Evolutionary conservation across 2,329 filamentous ascomycete species (phyloP).

Genomic region (Dactylellina haptotyla): DNA sequence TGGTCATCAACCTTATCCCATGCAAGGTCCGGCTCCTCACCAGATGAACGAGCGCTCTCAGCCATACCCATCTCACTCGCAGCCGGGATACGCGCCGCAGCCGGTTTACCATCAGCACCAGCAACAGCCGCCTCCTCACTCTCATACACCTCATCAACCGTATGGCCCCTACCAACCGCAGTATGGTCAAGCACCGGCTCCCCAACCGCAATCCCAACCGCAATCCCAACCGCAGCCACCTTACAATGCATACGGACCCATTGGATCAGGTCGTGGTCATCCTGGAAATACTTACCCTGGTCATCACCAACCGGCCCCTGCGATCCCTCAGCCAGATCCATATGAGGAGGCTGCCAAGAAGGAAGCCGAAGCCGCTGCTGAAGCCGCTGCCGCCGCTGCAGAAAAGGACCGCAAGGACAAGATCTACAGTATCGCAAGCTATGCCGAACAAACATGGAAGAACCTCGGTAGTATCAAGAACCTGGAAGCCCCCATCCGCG

Average conservation of each 20-base stretch:
- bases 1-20: conserved; percentile 2
- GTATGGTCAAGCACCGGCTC: conserved; percentile 19
- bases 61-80: conserved; percentile 4
- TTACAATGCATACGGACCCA: conserved; percentile 31
- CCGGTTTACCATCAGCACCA: conserved; percentile 30
- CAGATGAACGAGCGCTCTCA: conserved; percentile 14
- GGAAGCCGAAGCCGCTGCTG: conserved; percentile 36
- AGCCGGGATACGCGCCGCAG: conserved; percentile 9
- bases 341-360: conserved; percentile 45
- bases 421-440: conserved; percentile 37
- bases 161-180: conserved; percentile 1
- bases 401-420: conserved; percentile 47
- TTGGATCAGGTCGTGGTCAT: conserved; percentile 10
- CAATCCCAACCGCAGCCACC: conserved; percentile 19
- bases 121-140: conserved; percentile 4
- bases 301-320: conserved; percentile 11
- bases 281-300: conserved; percentile 14
- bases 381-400: conserved; percentile 12
- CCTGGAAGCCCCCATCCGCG: conserved; percentile 38
- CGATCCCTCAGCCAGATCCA: conserved; percentile 31
- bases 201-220: too few relatives aligned
- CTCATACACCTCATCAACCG: conserved; percentile 16
- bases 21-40: conserved; percentile 11
- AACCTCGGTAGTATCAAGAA: conserved; percentile 34
- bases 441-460: conserved; percentile 44